Conservation (phyloP, 352 stramenopile species). For the Discostella stelligera region DNA sequence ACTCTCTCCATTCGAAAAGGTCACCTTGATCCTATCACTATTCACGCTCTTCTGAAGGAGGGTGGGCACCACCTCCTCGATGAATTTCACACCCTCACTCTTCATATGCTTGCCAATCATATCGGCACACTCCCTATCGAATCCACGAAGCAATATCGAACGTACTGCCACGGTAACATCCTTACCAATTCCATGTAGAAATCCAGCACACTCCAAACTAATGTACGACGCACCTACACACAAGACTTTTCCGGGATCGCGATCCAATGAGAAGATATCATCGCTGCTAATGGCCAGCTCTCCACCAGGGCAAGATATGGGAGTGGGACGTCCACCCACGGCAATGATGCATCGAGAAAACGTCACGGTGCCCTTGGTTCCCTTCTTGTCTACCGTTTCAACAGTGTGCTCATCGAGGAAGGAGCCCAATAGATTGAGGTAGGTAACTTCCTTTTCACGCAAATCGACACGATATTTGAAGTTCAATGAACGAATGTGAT, state of each 20-base stretch:
- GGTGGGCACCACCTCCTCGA: conserved; percentile 87
- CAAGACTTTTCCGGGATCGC: conserved; percentile 92
- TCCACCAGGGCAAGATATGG: conserved; percentile 87
- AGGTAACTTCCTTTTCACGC: conserved; percentile 89
- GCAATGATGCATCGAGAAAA: conserved; percentile 92
- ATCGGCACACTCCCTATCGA: conserved; percentile 95
- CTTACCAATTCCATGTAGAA: conserved; percentile 92
- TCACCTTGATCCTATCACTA: conserved; percentile 77
- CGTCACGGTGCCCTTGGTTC: conserved; percentile 86
- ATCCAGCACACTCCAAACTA: conserved; percentile 96
- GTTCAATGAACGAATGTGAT: conserved; percentile 97
- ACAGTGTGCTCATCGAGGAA: conserved; percentile 93
- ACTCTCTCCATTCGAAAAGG: conserved; percentile 81
- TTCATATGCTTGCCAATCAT: conserved; percentile 93
- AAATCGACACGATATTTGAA: conserved; percentile 98
- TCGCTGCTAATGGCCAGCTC: conserved; percentile 93
- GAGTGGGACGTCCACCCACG: conserved; percentile 90
- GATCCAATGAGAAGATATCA: conserved; percentile 86
- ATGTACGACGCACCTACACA: conserved; percentile 98
- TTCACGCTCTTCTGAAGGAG: conserved; percentile 88
- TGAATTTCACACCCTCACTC: conserved; percentile 90
- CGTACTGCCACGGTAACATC: conserved; percentile 96
- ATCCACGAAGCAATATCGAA: conserved; percentile 95
- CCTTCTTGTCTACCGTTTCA: conserved; percentile 89
- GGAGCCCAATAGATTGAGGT: conserved; percentile 85